A percentile compares a stretch with the other conserved stretches of the same genome.
phyloP scores from a whole-genome alignment of 306 rosid species.

The Hippophae rhamnoides region DNA sequence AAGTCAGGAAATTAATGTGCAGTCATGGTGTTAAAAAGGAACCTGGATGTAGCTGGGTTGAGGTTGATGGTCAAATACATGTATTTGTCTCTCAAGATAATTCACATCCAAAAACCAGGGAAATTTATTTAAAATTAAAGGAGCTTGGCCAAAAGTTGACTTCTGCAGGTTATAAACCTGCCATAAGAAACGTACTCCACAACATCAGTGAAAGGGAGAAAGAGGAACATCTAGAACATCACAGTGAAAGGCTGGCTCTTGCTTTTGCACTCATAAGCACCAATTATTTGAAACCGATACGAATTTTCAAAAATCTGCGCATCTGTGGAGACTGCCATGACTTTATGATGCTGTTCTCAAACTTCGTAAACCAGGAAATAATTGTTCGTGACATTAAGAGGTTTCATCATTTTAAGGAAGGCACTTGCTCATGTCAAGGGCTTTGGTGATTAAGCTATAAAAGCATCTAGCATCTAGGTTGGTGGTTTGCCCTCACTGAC shows the following conservation, averaged over 20 bases:
- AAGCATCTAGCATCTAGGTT: not conserved
- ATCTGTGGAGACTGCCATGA: constrained; percentile 29
- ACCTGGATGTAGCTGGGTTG: constrained; percentile 42
- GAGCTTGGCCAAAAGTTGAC: constrained; percentile 20
- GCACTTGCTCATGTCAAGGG: constrained; percentile 25
- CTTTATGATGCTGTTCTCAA: constrained; percentile 24
- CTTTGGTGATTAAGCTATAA: constrained; percentile 20
- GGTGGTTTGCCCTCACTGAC: too few relatives aligned
- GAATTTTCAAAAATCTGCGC: constrained; percentile 27
- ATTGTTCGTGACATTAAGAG: constrained; percentile 23
- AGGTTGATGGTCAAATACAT: constrained; percentile 27
- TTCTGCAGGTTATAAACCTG: constrained; percentile 14
- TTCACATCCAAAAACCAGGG: constrained; percentile 26
- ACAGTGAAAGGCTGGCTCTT: constrained; percentile 33
- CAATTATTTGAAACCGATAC: constrained; percentile 10
- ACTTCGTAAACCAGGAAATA: constrained; percentile 20
- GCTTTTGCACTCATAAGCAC: constrained; percentile 22
- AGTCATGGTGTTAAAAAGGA: constrained; percentile 30
- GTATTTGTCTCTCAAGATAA: constrained; percentile 27
- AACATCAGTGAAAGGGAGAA: constrained; percentile 19
- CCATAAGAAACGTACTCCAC: constrained; percentile 26
- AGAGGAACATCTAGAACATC: constrained; percentile 22
- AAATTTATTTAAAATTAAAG: constrained; percentile 23
- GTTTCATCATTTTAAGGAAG: constrained; percentile 30
- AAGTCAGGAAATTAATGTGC: constrained; percentile 28